Percentiles rank a stretch among this genome's conserved stretches.
These are phyloP conservation scores for Calcarisporium arbuscula DNA, from an alignment of 2,329 filamentous ascomycete genomes.

Conservation along the genomic window DNA sequence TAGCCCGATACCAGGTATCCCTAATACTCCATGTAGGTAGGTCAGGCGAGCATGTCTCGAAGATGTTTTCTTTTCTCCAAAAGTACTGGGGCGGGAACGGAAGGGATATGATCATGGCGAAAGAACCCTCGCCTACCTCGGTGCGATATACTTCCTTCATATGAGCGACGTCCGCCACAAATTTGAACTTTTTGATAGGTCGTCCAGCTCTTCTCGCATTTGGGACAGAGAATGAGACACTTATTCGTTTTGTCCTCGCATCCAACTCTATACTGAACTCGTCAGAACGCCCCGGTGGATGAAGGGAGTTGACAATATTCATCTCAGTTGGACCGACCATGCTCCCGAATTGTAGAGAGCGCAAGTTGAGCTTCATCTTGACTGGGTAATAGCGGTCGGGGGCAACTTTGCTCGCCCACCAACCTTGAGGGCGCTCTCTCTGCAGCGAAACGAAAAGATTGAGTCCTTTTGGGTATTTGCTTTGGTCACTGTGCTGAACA, in stretches of 20 bases:
- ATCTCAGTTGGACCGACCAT: slow-evolving; percentile 48
- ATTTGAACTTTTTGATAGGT: slow-evolving; percentile 29
- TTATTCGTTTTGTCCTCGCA: slow-evolving; percentile 20
- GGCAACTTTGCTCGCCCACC: slow-evolving; percentile 1
- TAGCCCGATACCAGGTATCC: slow-evolving; percentile 44
- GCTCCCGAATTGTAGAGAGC: slow-evolving; percentile 55
- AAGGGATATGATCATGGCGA: slow-evolving; percentile 42
- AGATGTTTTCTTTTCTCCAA: slow-evolving; percentile 27
- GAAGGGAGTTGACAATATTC: slow-evolving; percentile 47
- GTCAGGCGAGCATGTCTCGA: slow-evolving; percentile 25
- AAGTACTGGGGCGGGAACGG: slow-evolving; percentile 43
- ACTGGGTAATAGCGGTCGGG: slow-evolving; percentile 19
- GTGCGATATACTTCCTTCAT: slow-evolving; percentile 36
- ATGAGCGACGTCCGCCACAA: slow-evolving; percentile 38
- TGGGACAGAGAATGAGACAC: slow-evolving; percentile 27
- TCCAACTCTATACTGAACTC: slow-evolving; percentile 24
- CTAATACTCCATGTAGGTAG: slow-evolving; percentile 29
- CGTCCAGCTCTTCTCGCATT: too few species aligned
- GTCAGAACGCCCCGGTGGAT: background rate
- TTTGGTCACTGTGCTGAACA: slow-evolving; percentile 17
- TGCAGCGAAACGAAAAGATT: slow-evolving; percentile 10
- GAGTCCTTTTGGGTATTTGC: slow-evolving; percentile 14
- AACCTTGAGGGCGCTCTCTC: slow-evolving; percentile 7
- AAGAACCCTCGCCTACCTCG: too few species aligned
- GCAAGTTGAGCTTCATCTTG: slow-evolving; percentile 34